A percentile compares a stretch with the other conserved stretches of the same genome.
phyloP scores from a whole-genome alignment of 2,329 filamentous ascomycete species.

The Drechslerella dactyloides region DNA sequence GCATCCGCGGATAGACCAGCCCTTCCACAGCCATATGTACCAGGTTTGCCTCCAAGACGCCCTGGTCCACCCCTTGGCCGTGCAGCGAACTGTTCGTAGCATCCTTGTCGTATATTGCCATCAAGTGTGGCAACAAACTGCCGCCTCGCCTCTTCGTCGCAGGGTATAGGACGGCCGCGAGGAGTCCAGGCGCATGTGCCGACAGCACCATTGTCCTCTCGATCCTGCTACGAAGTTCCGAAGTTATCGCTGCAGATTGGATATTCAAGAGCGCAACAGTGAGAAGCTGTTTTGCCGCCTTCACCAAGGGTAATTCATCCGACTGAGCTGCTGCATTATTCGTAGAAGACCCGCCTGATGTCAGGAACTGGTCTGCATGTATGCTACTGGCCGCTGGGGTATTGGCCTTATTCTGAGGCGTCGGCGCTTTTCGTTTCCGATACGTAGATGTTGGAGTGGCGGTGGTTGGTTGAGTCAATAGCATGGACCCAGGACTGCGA shows the following conservation, averaged over 20 bases:
- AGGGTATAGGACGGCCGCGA: slow-evolving; percentile 54
- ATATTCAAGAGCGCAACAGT: slow-evolving; percentile 49
- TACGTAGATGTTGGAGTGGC: slow-evolving; percentile 30
- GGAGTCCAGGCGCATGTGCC: slow-evolving; percentile 51
- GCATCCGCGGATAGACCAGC: slow-evolving; percentile 34
- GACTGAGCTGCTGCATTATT: not conserved
- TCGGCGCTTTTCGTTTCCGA: slow-evolving; percentile 40
- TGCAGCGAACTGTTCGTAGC: slow-evolving; percentile 1
- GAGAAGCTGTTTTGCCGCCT: slow-evolving; percentile 49
- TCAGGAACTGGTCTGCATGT: slow-evolving; percentile 53
- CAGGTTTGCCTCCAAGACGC: not conserved
- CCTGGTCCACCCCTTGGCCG: slow-evolving; percentile 1
- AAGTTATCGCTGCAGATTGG: slow-evolving; percentile 45
- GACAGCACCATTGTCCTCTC: slow-evolving; percentile 54
- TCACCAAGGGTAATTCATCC: slow-evolving; percentile 23
- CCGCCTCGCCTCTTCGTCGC: slow-evolving; percentile 28
- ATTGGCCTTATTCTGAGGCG: slow-evolving; percentile 50
- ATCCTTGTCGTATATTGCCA: slow-evolving; percentile 19
- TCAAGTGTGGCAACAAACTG: slow-evolving; percentile 53
- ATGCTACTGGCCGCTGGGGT: slow-evolving; percentile 45
- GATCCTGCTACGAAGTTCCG: slow-evolving; percentile 53
- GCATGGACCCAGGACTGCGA: slow-evolving; percentile 25
- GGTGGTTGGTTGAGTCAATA: slow-evolving; percentile 33
- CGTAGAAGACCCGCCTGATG: slow-evolving; percentile 9
- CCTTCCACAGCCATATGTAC: slow-evolving; percentile 42